phyloP scores from a whole-genome alignment of 2,329 filamentous ascomycete species.

The Fusarium austroafricanum region DNA sequence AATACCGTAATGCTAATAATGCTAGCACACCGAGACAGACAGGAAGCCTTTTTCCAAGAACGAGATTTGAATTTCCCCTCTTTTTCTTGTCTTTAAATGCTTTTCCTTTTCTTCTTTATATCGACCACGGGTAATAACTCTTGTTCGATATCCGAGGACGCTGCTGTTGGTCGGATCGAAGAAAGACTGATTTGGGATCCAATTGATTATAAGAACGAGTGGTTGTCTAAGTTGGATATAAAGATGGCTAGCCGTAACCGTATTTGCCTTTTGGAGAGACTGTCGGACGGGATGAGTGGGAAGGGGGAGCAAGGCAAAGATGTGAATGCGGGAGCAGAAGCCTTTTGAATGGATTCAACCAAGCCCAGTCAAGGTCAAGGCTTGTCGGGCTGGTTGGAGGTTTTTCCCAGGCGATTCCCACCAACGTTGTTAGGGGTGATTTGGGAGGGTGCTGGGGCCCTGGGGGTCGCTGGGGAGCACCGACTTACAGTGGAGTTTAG shows the following conservation, averaged over 20 bases:
- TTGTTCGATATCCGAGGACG: constrained; percentile 11
- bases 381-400: constrained; percentile 42
- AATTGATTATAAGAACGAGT: constrained; percentile 23
- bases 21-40: constrained; percentile 31
- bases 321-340: constrained; percentile 52
- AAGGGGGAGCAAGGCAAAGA: constrained; percentile 39
- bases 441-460: constrained; percentile 44
- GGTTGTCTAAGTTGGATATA: constrained; percentile 31
- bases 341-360: constrained; percentile 55
- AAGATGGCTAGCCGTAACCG: constrained; percentile 33
- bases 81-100: constrained; percentile 12
- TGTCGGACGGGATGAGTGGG: constrained; percentile 47
- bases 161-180: constrained; percentile 2
- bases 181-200: constrained; percentile 1
- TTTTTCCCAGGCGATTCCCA: constrained; percentile 48
- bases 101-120: constrained; percentile 1
- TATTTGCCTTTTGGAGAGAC: constrained; percentile 20
- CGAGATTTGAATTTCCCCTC: constrained; percentile 33
- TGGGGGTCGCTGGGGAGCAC: constrained; percentile 41
- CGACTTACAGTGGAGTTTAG: constrained; percentile 42
- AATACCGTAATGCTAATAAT: constrained; percentile 27
- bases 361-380: constrained; percentile 32
- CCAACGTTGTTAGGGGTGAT: constrained; percentile 52
- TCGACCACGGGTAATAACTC: constrained; percentile 14
- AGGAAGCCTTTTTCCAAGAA: constrained; percentile 24